A percentile compares a stretch with the other conserved stretches of the same genome.
These are phyloP conservation scores for Sequoiadendron giganteum DNA, from an alignment of 75 land plant species.

Conservation along the genomic window DNA sequence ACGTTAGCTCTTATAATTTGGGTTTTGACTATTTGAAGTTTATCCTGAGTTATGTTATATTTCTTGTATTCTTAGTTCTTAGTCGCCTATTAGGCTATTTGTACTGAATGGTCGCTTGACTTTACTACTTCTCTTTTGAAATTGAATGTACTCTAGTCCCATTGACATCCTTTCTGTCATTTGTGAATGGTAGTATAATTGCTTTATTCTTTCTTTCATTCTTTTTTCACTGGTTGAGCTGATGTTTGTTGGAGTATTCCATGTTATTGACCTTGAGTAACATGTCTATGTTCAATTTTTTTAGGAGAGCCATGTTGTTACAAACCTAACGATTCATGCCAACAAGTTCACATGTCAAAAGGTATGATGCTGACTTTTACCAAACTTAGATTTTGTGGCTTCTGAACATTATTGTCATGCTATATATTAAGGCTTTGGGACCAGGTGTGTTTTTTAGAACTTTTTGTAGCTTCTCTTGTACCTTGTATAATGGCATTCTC, in stretches of 20 bases:
- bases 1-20: not conserved
- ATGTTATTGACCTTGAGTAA: slow-evolving; percentile 10
- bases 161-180: not conserved
- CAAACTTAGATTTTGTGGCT: not conserved
- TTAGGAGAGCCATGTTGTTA: slow-evolving; percentile 59
- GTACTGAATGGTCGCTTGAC: not conserved
- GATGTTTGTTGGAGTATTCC: not conserved
- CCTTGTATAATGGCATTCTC: not conserved
- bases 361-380: slow-evolving; percentile 28
- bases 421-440: not conserved
- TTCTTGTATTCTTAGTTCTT: not conserved
- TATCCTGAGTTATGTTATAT: not conserved
- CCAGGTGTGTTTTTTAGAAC: not conserved
- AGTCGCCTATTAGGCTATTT: too few species aligned
- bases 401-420: not conserved
- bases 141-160: not conserved
- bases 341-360: slow-evolving; percentile 47
- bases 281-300: slow-evolving; percentile 13
- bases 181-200: not conserved
- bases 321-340: slow-evolving; percentile 24
- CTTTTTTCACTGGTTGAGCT: not conserved
- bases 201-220: not conserved
- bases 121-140: not conserved
- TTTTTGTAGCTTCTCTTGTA: not conserved
- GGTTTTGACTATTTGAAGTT: not conserved